A percentile compares a stretch with the other conserved stretches of the same genome.
phyloP scores from a whole-genome alignment of 1,284 basidiomycete species.

The Trichosporon ovoides region DNA sequence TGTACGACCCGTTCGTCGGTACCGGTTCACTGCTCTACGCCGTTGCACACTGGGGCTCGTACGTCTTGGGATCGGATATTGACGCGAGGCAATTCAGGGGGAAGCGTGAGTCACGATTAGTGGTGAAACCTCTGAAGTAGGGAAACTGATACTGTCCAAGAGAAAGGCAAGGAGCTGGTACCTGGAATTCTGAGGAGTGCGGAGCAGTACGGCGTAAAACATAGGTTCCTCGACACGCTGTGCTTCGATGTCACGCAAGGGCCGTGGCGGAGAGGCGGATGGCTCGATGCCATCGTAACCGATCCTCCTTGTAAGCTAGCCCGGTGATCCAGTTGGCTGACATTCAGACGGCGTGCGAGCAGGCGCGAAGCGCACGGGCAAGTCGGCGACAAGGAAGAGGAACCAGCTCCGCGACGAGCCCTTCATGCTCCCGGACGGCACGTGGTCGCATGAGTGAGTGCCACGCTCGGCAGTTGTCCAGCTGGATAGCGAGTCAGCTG shows the following conservation, averaged over 20 bases:
- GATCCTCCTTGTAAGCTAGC: conserved; percentile 75
- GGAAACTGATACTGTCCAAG: conserved; percentile 30
- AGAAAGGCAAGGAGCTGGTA: conserved; percentile 41
- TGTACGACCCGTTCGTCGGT: conserved; percentile 96
- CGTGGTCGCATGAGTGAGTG: conserved; percentile 46
- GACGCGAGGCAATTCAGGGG: conserved; percentile 96
- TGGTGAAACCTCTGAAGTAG: accelerated
- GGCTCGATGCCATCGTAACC: conserved; percentile 92
- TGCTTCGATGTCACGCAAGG: conserved; percentile 86
- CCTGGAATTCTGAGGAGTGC: conserved; percentile 77
- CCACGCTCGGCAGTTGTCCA: background rate
- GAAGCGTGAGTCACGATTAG: conserved; percentile 53
- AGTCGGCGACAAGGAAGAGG: conserved; percentile 50
- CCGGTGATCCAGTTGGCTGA: background rate
- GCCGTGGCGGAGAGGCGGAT: conserved; percentile 78
- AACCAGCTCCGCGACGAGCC: conserved; percentile 44
- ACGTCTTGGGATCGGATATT: conserved; percentile 89
- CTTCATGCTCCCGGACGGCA: conserved; percentile 42
- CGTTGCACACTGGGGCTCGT: conserved; percentile 78
- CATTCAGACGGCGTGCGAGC: conserved; percentile 82
- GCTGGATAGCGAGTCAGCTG: background rate
- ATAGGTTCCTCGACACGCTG: conserved; percentile 73
- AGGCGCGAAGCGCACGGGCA: conserved; percentile 88
- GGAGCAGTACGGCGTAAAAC: conserved; percentile 71
- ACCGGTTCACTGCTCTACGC: conserved; percentile 92